Evolutionary conservation across 176 grass and related monocot species (phyloP).

Genomic region (Oryza glumipatula): DNA sequence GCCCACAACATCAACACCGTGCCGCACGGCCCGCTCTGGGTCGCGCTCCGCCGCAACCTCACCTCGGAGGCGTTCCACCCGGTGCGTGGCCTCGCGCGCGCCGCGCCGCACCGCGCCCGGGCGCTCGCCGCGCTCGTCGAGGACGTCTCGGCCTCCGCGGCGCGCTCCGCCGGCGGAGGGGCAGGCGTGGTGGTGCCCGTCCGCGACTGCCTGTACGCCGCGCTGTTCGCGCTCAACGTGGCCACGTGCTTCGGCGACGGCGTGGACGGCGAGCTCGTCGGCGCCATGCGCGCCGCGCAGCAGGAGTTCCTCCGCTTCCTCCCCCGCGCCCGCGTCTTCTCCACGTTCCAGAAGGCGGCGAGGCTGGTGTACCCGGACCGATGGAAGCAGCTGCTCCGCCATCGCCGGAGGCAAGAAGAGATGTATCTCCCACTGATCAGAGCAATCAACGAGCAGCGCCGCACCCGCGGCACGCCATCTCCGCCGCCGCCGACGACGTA

Average conservation of each 20-base stretch:
- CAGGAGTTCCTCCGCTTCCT: slow-evolving; percentile 32
- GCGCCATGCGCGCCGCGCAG: slow-evolving; percentile 1
- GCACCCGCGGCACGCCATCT: neutral
- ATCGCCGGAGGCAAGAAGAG: slow-evolving; percentile 10
- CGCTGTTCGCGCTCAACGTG: slow-evolving; percentile 24
- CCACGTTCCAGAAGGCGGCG: slow-evolving; percentile 14
- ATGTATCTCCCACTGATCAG: slow-evolving; percentile 29
- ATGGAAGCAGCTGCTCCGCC: slow-evolving; percentile 1
- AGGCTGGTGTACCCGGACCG: slow-evolving; percentile 15
- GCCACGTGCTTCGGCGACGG: slow-evolving; percentile 36
- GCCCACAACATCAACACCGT: slow-evolving; percentile 19
- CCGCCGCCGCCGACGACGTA: neutral
- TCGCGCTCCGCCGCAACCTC: slow-evolving; percentile 31
- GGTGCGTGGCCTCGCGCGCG: slow-evolving; percentile 13
- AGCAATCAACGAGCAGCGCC: neutral
- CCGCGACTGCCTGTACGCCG: slow-evolving; percentile 26
- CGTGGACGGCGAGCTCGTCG: neutral
- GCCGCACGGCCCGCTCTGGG: slow-evolving; percentile 38
- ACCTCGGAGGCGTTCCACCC: slow-evolving; percentile 33
- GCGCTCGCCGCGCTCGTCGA: slow-evolving; percentile 6
- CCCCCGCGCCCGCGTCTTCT: neutral
- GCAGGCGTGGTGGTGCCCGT: neutral
- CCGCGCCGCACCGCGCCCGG: neutral
- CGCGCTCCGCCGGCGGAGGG: neutral
- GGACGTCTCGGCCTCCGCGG: neutral